Evolutionary conservation across 805 yeast species (phyloP).

Genomic region (Trichomonascus vanleenenianus): DNA sequence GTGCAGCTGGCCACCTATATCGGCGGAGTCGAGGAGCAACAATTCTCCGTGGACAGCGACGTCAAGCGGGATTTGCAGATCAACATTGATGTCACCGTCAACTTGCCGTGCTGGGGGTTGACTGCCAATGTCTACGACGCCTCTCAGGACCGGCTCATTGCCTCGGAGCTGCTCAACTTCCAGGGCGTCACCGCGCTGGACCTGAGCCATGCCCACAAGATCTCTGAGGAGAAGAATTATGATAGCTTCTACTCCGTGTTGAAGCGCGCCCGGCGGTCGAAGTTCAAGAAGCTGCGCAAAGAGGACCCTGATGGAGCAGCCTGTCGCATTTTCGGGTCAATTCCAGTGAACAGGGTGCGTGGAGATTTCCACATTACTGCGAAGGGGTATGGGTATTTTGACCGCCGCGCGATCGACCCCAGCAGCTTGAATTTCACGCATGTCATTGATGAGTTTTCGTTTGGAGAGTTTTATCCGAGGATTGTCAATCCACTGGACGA

Average conservation of each 20-base stretch:
- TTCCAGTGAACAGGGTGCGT: slow-evolving; percentile 71
- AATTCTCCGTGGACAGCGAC: slow-evolving; percentile 62
- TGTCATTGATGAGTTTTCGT: slow-evolving; percentile 77
- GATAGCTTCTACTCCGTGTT: slow-evolving; percentile 17
- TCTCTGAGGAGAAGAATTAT: background rate
- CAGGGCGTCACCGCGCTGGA: slow-evolving; percentile 45
- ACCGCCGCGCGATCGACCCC: slow-evolving; percentile 14
- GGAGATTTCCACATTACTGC: slow-evolving; percentile 85
- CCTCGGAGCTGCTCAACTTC: slow-evolving; percentile 64
- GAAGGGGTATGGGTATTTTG: slow-evolving; percentile 57
- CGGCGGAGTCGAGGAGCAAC: slow-evolving; percentile 74
- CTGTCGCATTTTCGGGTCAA: slow-evolving; percentile 23
- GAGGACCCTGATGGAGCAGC: slow-evolving; percentile 11
- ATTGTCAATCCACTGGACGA: slow-evolving; percentile 82
- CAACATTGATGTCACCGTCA: slow-evolving; percentile 72
- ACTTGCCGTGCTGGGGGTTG: slow-evolving; percentile 73
- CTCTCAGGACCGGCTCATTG: slow-evolving; percentile 71
- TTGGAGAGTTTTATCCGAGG: slow-evolving; percentile 83
- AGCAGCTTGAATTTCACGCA: slow-evolving; percentile 67
- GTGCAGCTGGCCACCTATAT: slow-evolving; percentile 76
- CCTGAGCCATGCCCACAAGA: slow-evolving; percentile 1
- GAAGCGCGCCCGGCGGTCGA: slow-evolving; percentile 13
- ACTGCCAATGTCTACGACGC: slow-evolving; percentile 71
- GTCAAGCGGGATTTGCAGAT: slow-evolving; percentile 53
- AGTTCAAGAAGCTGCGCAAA: slow-evolving; percentile 5